phyloP scores from a whole-genome alignment of 768 basidiomycete genomes.

The Suillus clintonianus region DNA sequence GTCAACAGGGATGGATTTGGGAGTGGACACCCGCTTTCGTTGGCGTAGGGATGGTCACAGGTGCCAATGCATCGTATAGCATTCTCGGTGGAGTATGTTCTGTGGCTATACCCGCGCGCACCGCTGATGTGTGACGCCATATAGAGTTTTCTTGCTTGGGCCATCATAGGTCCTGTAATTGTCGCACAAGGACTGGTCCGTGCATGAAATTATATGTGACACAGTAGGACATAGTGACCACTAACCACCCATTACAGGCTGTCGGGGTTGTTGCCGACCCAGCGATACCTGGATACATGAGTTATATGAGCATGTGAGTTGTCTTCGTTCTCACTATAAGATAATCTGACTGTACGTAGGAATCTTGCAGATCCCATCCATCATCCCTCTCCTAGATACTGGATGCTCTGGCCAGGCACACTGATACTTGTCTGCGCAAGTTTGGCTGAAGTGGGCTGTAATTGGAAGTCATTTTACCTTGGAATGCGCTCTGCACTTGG shows the following conservation, averaged over 20 bases:
- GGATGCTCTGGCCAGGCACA: slow-evolving; percentile 35
- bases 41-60: slow-evolving; percentile 57
- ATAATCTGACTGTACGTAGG: background rate
- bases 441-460: slow-evolving; percentile 6
- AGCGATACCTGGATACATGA: slow-evolving; percentile 6
- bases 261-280: background rate
- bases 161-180: slow-evolving; percentile 55
- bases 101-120: background rate
- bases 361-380: slow-evolving; percentile 45
- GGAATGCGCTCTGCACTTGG: background rate
- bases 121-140: slow-evolving; percentile 7
- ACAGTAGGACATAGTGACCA: background rate
- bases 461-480: background rate
- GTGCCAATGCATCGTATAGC: slow-evolving; percentile 55
- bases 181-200: slow-evolving; percentile 45
- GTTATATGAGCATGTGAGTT: slow-evolving; percentile 2
- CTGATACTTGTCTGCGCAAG: slow-evolving; percentile 55
- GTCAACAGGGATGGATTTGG: slow-evolving; percentile 5
- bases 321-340: background rate
- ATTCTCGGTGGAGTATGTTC: slow-evolving; percentile 41
- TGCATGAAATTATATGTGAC: background rate
- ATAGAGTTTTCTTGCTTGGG: slow-evolving; percentile 59
- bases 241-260: background rate
- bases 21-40: slow-evolving; percentile 52
- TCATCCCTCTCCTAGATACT: slow-evolving; percentile 54